A percentile compares a stretch with the other conserved stretches of the same genome.
Conservation (phyloP, 129 eudicot species). For the Solidago caesia region DNA sequence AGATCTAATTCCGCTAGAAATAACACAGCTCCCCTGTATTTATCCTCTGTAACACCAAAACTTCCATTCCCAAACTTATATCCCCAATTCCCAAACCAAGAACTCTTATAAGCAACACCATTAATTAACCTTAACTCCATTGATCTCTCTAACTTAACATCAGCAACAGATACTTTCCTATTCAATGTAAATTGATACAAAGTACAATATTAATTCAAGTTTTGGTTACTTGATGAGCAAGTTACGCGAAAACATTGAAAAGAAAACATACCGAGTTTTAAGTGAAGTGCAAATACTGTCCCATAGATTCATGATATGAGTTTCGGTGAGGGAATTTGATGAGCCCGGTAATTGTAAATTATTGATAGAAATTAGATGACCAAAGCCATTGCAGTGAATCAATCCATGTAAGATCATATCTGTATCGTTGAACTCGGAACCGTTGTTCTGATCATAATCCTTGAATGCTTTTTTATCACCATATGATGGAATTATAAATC, state of each 20-base stretch:
- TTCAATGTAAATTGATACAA: conserved; percentile 14
- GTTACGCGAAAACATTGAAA: neutral
- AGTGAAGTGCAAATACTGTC: conserved; percentile 59
- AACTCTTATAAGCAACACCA: conserved; percentile 44
- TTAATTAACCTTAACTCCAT: conserved; percentile 59
- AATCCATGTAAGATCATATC: conserved; percentile 51
- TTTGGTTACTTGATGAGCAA: neutral
- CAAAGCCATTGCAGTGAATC: conserved; percentile 76
- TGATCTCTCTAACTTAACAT: conserved; percentile 40
- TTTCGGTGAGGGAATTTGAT: conserved; percentile 34
- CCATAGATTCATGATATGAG: conserved; percentile 61
- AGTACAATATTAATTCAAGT: neutral
- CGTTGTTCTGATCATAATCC: conserved; percentile 32
- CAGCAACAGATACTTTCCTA: conserved; percentile 53
- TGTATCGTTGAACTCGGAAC: conserved; percentile 32
- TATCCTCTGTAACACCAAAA: conserved; percentile 47
- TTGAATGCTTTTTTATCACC: conserved; percentile 39
- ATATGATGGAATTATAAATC: conserved; percentile 51
- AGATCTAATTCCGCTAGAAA: conserved; percentile 49
- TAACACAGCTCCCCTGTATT: conserved; percentile 45
- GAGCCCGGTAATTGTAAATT: conserved; percentile 27
- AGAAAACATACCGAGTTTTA: conserved; percentile 45
- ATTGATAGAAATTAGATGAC: conserved; percentile 60
- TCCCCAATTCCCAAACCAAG: conserved; percentile 74
- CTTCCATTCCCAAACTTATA: conserved; percentile 54